phyloP scores from a whole-genome alignment of 331 rosid genomes.

The Spiraea crenata region DNA sequence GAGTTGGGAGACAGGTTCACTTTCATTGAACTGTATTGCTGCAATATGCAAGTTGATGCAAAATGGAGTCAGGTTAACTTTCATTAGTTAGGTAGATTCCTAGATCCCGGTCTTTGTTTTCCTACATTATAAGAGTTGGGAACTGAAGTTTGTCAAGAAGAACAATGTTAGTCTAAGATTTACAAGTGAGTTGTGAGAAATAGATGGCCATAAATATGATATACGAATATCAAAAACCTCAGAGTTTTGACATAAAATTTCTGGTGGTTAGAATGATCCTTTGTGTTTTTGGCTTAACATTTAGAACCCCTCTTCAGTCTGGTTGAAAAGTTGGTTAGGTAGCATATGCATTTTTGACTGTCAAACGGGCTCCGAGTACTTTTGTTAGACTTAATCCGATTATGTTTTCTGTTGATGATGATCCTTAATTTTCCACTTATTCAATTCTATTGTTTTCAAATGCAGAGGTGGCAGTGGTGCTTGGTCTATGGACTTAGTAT shows the following conservation, averaged over 20 bases:
- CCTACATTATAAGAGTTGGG: not conserved
- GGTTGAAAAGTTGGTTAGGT: not conserved
- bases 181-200: not conserved
- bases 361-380: not conserved
- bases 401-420: not conserved
- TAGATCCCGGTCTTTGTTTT: too few relatives aligned
- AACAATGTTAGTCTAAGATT: not conserved
- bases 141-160: not conserved
- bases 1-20: too few relatives aligned
- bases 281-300: too few relatives aligned
- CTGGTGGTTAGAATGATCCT: not conserved
- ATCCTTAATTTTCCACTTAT: not conserved
- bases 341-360: not conserved
- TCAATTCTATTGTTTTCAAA: conserved; percentile 10
- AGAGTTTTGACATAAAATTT: not conserved
- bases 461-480: conserved; percentile 21
- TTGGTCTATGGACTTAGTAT: not conserved
- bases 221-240: not conserved
- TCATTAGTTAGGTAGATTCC: too few relatives aligned
- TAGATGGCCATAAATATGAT: not conserved
- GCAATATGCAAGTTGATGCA: too few relatives aligned
- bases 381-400: not conserved
- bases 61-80: too few relatives aligned
- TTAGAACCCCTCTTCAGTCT: not conserved
- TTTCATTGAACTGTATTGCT: too few relatives aligned